A percentile compares a stretch with the other conserved stretches of the same genome.
phyloP scores from a whole-genome alignment of 139 green algal species.

The Microglena sp. region DNA sequence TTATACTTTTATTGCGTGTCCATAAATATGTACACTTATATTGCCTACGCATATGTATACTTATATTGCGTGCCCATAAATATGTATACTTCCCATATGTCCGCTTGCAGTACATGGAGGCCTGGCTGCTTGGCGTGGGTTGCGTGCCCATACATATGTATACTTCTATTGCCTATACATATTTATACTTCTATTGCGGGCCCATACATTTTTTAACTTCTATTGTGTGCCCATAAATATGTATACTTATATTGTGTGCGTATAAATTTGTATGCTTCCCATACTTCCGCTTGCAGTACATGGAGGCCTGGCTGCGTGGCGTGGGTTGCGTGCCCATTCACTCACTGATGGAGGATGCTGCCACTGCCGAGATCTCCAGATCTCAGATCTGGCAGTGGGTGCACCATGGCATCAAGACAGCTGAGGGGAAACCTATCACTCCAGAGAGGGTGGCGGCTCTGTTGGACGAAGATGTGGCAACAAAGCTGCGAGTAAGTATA shows the following conservation, averaged over 20 bases:
- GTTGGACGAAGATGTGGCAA: constrained; percentile 51
- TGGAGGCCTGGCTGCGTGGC: constrained; percentile 77
- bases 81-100: too few relatives aligned
- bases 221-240: not conserved
- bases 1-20: too few relatives aligned
- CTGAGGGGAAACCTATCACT: constrained; percentile 51
- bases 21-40: too few relatives aligned
- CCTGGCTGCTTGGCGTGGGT: constrained; percentile 71
- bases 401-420: constrained; percentile 47
- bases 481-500: too few relatives aligned
- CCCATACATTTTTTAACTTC: too few relatives aligned
- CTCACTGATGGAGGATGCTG: constrained; percentile 88
- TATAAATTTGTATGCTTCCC: constrained; percentile 53
- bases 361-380: constrained; percentile 61
- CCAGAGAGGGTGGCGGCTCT: constrained; percentile 35
- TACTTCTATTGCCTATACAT: too few relatives aligned
- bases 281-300: constrained; percentile 73
- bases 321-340: constrained; percentile 78
- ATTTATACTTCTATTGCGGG: too few relatives aligned
- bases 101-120: constrained; percentile 76
- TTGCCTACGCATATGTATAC: too few relatives aligned
- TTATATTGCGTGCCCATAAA: too few relatives aligned
- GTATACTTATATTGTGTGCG: constrained; percentile 33
- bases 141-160: constrained; percentile 83
- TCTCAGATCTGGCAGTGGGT: constrained; percentile 79